Base-by-base conservation (phyloP, 2,329 filamentous ascomycete genomes). In the Ophiostoma tasmaniense region DNA sequence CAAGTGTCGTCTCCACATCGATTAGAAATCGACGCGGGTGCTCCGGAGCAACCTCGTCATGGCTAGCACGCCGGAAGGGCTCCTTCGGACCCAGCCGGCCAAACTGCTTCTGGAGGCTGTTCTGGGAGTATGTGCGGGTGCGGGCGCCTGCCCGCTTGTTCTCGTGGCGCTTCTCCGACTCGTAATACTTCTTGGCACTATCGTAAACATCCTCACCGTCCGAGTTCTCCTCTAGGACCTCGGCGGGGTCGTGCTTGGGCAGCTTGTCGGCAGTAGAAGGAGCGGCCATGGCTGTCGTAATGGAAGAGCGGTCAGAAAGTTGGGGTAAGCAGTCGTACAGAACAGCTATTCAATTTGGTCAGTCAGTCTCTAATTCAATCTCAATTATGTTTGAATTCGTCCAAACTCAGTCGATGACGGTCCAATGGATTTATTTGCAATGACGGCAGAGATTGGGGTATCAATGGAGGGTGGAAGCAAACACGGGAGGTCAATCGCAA, bases 1-100 rank as follows among this genome's bases (percentile, higher is more conserved):
- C 85, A 69, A 97, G 84, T 0, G 93, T 97, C 28, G 87, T 83
- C 66, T 96, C 90, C 75, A 98, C 93, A 74, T 95, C 87, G 77
- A 98, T 88, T 50, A 96, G 84, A 79, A 96, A 97, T 73, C 89
- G 90, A 71, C 92, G 90, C 70, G 79, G 78, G 69, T 90, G 87
- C 66, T 87, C 82, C 66, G 86, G 81, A 4, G 42, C 87, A 85
- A 65, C 82, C 78, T 93, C 92, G 81, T 97, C 93, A 30, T 87
- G 85, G 73, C 85, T 88, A 67, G 85, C 85, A 74, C 85, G 80
- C 70, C 85, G 80, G 73, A 85, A 85, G 11, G 84, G 85, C 74
- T 85, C 83, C 70, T 81, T 81, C 30, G 84, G 74, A 20, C 80
- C 83, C 72, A 85, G 73, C 68, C 82, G 79, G 72, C 84, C 83